Conservation (phyloP, 2,329 filamentous ascomycete genomes). For the Dactylellina parvicollis region DNA sequence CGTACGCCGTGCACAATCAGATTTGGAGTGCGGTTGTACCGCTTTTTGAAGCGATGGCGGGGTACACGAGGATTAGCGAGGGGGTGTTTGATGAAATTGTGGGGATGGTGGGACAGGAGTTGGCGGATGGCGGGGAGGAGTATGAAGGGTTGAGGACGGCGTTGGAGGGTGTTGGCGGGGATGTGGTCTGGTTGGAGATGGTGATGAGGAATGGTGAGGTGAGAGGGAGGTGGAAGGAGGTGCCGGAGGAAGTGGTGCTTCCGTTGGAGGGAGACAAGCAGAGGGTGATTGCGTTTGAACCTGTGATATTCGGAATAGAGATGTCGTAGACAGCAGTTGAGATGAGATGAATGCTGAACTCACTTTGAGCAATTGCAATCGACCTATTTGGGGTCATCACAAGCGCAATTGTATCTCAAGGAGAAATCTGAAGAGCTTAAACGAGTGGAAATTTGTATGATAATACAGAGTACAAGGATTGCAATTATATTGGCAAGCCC, state of each 20-base stretch:
- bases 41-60: slow-evolving; percentile 71
- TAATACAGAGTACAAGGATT: neutral
- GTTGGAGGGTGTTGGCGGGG: slow-evolving; percentile 73
- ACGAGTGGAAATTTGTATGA: too few relatives aligned
- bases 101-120: slow-evolving; percentile 68
- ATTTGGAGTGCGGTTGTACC: slow-evolving; percentile 72
- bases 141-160: slow-evolving; percentile 66
- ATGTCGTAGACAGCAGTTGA: too few relatives aligned
- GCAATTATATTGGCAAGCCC: neutral
- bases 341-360: too few relatives aligned
- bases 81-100: slow-evolving; percentile 77
- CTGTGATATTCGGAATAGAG: slow-evolving; percentile 11
- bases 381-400: too few relatives aligned
- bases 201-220: slow-evolving; percentile 63
- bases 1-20: slow-evolving; percentile 61
- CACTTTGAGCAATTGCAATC: too few relatives aligned
- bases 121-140: slow-evolving; percentile 60
- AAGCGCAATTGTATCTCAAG: too few relatives aligned
- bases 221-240: slow-evolving; percentile 60
- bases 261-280: slow-evolving; percentile 42
- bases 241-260: slow-evolving; percentile 64
- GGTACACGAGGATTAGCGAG: slow-evolving; percentile 72
- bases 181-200: slow-evolving; percentile 78
- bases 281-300: slow-evolving; percentile 33
- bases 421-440: too few relatives aligned